These are phyloP conservation scores for Niebla homalea DNA, from an alignment of 495 filamentous ascomycete species.

Conservation along the genomic window DNA sequence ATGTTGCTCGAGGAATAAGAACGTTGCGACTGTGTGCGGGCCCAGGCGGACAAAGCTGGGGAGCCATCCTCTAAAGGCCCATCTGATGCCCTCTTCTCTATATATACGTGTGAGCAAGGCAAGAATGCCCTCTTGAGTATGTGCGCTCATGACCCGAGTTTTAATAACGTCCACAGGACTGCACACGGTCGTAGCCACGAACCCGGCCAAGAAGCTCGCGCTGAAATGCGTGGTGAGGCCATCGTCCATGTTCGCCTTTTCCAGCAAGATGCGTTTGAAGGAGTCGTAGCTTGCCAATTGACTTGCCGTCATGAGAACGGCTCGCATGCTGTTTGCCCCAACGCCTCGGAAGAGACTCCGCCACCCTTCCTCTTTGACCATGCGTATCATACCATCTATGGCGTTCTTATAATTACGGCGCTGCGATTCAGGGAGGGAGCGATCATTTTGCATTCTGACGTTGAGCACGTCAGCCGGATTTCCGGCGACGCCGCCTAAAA, in stretches of 20 bases:
- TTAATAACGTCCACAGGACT: conserved; percentile 96
- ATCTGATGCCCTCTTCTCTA: conserved; percentile 62
- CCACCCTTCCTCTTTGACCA: conserved; percentile 68
- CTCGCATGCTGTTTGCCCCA: conserved; percentile 79
- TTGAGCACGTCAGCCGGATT: conserved; percentile 95
- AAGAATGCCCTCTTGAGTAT: conserved; percentile 42
- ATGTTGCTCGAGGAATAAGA: conserved; percentile 81
- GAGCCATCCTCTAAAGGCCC: conserved; percentile 98
- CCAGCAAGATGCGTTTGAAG: conserved; percentile 69
- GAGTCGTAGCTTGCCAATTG: conserved; percentile 87
- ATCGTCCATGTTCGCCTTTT: conserved; percentile 54
- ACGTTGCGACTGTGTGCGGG: conserved; percentile 88
- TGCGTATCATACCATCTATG: conserved; percentile 70
- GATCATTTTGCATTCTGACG: conserved; percentile 96
- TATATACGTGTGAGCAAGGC: conserved; percentile 54
- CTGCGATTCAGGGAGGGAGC: conserved; percentile 56
- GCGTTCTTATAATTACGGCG: conserved; percentile 84
- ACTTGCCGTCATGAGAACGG: conserved; percentile 83
- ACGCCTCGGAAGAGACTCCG: conserved; percentile 71
- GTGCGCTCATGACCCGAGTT: conserved; percentile 80
- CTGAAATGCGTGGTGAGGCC: conserved; percentile 74
- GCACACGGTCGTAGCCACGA: conserved; percentile 89
- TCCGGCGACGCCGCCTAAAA: conserved; percentile 78
- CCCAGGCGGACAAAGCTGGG: conserved; percentile 89
- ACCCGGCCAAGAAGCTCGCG: conserved; percentile 73